A percentile compares a stretch with the other conserved stretches of the same genome.
Evolutionary conservation across 2,329 filamentous ascomycete species (phyloP).

Genomic region (Trichoderma sp.): DNA sequence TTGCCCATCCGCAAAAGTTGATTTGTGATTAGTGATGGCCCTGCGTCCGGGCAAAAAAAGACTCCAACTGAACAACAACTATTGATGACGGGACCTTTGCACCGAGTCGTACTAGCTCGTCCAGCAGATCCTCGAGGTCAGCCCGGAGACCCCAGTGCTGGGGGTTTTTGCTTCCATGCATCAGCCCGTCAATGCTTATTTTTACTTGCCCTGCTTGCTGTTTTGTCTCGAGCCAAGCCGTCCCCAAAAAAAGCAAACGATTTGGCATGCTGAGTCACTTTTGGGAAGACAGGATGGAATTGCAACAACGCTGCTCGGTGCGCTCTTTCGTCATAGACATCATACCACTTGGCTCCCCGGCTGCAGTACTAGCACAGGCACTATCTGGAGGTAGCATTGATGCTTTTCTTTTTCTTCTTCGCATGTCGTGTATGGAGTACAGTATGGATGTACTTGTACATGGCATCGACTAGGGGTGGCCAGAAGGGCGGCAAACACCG

Average conservation of each 20-base stretch:
- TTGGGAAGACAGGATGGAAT: neutral
- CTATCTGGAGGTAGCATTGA: neutral
- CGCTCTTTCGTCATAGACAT: neutral
- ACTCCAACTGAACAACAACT: neutral
- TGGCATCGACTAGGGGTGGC: neutral
- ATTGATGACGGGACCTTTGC: neutral
- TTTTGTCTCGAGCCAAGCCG: neutral
- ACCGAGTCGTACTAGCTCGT: neutral
- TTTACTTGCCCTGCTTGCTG: neutral
- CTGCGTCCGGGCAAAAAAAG: neutral
- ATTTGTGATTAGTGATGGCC: slow-evolving; percentile 9
- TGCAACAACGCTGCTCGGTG: neutral
- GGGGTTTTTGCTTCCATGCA: neutral
- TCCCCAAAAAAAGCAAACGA: neutral
- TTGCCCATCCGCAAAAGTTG: neutral
- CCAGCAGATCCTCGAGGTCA: neutral
- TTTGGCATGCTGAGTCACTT: neutral
- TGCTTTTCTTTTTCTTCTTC: neutral
- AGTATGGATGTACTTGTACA: neutral
- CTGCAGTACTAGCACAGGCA: neutral
- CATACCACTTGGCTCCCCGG: neutral
- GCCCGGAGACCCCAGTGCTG: neutral
- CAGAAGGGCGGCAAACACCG: neutral
- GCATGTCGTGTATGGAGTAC: too few relatives aligned
- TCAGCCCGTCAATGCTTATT: slow-evolving; percentile 13